Base-by-base conservation (phyloP, 345 rosid genomes). In the Rhodamnia argentea region DNA sequence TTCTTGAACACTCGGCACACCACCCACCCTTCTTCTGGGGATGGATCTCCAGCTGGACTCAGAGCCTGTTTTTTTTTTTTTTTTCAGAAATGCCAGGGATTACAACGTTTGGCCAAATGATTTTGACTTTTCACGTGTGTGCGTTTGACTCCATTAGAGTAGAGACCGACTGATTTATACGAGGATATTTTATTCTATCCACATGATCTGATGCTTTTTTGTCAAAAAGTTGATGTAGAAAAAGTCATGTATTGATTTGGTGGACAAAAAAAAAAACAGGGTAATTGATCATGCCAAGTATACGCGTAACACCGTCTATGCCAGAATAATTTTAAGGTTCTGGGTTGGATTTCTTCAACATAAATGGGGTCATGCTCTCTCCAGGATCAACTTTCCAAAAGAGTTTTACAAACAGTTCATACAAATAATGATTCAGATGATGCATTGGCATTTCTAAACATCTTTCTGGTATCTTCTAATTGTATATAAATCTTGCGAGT, bases 11-110 rank as follows among this genome's bases (percentile, higher is more conserved):
- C 96, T 7, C 99, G 93, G 88, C 99, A 96, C 59, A 98, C 94
- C 86, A 98, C 99, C 99, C 99, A 98, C 3, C 99, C 99, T 85
- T 98, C 99, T 90, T 98, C 99, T 37, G 90, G 55, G 88, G 42
- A 56, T 20, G 75, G 59, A 26, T 60, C 55, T 52, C 85, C 85
- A n/a, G 52, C 82, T 24, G 60, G 29, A 37, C 52, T 29, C 75
- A 18, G 32, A 47, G 57, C 74, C 84, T 86, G 32, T n/a, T 26
- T 82, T 3, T 12, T 10, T 50, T 50, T 50, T 10, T 10, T 12
- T 51, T 51, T 51, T 3, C 13, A n/a, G 56, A 82, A 52, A 26
- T 27, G n/a, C 40, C 40, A 27, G 58, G 58, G 9, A 83, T 83
- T 70, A 70, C 18, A 70, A 32, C 81, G 81, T 70, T 70, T 70